These are phyloP conservation scores for Pichia sp. DNA, from an alignment of 1,139 yeast genomes.

Conservation along the genomic window DNA sequence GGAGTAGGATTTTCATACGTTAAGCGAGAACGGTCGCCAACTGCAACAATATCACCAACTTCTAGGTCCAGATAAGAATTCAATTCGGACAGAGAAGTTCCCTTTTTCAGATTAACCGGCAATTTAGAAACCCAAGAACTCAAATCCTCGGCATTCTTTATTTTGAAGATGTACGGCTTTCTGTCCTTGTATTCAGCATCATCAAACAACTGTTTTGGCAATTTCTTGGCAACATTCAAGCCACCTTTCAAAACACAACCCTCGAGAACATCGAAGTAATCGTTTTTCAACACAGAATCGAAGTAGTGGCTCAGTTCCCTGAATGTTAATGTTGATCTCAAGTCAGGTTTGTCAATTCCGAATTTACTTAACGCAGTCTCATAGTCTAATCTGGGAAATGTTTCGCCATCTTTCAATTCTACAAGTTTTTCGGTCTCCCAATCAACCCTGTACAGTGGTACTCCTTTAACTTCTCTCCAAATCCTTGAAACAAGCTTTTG, in stretches of 20 bases:
- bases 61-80: slow-evolving; percentile 38
- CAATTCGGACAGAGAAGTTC: slow-evolving; percentile 25
- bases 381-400: slow-evolving; percentile 53
- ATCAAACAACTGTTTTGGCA: slow-evolving; percentile 41
- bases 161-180: slow-evolving; percentile 53
- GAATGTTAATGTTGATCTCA: slow-evolving; percentile 59
- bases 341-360: slow-evolving; percentile 95
- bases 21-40: slow-evolving; percentile 60
- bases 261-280: slow-evolving; percentile 63
- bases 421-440: slow-evolving; percentile 27
- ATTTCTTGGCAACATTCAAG: slow-evolving; percentile 28
- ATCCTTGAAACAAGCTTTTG: slow-evolving; percentile 51
- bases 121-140: slow-evolving; percentile 40
- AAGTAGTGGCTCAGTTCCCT: slow-evolving; percentile 43
- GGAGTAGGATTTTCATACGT: slow-evolving; percentile 95
- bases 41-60: slow-evolving; percentile 72
- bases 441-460: slow-evolving; percentile 37
- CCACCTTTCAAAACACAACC: slow-evolving; percentile 58
- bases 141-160: slow-evolving; percentile 39
- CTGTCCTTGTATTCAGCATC: slow-evolving; percentile 50
- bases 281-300: slow-evolving; percentile 33
- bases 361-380: slow-evolving; percentile 62
- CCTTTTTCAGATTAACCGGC: slow-evolving; percentile 30
- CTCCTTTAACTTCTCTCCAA: slow-evolving; percentile 49
- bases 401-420: slow-evolving; percentile 24